phyloP scores from a whole-genome alignment of 176 grass and related monocot genomes.

The Bonia amplexicaulis region DNA sequence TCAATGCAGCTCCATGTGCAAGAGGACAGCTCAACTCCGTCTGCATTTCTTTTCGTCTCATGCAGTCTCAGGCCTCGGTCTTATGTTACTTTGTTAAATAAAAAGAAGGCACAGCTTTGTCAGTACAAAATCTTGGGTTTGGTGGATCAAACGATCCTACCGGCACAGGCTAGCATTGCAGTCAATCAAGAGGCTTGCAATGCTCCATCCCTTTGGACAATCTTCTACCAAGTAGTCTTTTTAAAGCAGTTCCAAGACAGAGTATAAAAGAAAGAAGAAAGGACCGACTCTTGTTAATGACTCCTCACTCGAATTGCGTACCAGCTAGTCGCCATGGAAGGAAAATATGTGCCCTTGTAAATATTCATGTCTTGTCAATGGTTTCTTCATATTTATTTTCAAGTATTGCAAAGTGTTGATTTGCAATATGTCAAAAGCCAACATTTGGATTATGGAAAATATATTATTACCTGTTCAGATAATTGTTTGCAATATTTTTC shows the following conservation, averaged over 20 bases:
- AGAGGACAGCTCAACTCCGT: conserved; percentile 16
- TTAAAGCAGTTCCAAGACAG: neutral
- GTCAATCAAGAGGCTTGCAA: conserved; percentile 19
- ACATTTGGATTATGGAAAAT: neutral
- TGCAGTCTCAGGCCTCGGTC: neutral
- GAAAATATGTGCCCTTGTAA: neutral
- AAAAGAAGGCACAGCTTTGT: conserved; percentile 16
- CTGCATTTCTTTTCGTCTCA: conserved; percentile 11
- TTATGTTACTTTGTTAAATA: conserved; percentile 17
- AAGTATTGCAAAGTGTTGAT: neutral
- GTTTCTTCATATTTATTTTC: neutral
- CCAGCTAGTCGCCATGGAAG: neutral
- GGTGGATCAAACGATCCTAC: conserved; percentile 32
- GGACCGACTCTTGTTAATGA: neutral
- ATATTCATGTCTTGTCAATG: neutral
- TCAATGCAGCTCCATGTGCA: conserved; percentile 36
- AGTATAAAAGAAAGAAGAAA: neutral
- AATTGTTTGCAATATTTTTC: neutral
- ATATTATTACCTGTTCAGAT: neutral
- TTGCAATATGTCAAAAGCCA: neutral
- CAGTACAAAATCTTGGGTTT: conserved; percentile 36
- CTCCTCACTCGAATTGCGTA: neutral
- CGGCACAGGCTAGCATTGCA: conserved; percentile 28
- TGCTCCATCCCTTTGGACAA: neutral
- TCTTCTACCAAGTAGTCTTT: conserved; percentile 39